Evolutionary conservation across 2,329 filamentous ascomycete genomes (phyloP), one percentile per base, ranked within the genome.

Genomic region (Arthroderma sp.): DNA sequence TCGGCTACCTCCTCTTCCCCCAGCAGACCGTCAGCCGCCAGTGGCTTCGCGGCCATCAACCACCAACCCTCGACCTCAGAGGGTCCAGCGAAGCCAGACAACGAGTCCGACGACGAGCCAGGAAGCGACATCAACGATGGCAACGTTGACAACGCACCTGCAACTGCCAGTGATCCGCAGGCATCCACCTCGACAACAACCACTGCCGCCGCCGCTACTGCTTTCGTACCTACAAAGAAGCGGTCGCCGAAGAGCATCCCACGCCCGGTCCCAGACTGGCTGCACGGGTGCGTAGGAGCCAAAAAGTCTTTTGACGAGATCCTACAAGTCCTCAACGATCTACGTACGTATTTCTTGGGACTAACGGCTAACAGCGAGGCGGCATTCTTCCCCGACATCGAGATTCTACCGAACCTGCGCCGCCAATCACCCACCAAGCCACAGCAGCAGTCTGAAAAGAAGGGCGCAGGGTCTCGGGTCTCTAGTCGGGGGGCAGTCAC

Each of bases 381-480:
- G 61, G 6, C 61, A 61, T 19, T 62, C 54, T 74, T 74, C 54
- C 71, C 71, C 0, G 71, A 74, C 61, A 67, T 74, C 41, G 71
- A 73, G 60, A 71, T 73, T 41, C 59, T 74, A 44, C 71, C 71
- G 1, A 65, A 61, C 4, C 70, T 72, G 57, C 58, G 54, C 19
- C 59, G 58, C 35, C 54, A 51, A 31, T n/a, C 58, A 44, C 31
- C 38, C 44, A 19, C 23, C 19, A 43, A 55, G n/a, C 37, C 37
- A 37, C 51, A 11, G 28, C 33, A 19, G 28, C 28, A 17, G 7
- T 3, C 39, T 21, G 1, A 19, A 1, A 51, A 28, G 44, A 51
- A 51, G 15, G 28, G 44, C 11, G 19, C 28, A 28, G 44, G 23
- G 15, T 55, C 31, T 25, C 43, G 53, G 8, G 31, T 58, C 33